Conservation (phyloP, 140 eudicot genomes). For the Bidens hawaiensis region DNA sequence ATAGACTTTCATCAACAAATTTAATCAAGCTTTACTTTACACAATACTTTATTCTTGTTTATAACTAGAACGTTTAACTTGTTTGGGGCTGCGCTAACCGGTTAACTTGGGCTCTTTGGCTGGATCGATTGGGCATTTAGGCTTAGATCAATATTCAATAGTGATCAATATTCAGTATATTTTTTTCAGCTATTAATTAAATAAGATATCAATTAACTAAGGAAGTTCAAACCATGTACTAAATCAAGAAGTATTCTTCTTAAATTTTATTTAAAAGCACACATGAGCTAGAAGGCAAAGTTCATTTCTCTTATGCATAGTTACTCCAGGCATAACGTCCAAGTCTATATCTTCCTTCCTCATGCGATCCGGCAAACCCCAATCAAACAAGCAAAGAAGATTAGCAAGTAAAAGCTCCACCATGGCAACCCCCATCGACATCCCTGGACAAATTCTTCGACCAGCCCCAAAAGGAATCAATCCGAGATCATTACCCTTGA, state of each 20-base stretch:
- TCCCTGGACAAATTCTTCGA: slow-evolving; percentile 33
- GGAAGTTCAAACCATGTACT: background rate
- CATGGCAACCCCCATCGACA: slow-evolving; percentile 9
- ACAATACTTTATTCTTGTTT: too few relatives aligned
- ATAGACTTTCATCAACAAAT: too few relatives aligned
- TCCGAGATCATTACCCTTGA: slow-evolving; percentile 18
- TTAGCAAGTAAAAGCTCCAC: slow-evolving; percentile 32
- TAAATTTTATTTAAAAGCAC: background rate
- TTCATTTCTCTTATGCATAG: slow-evolving; percentile 32
- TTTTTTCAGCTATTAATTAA: too few relatives aligned
- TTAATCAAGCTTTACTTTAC: too few relatives aligned
- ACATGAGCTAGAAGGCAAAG: slow-evolving; percentile 18
- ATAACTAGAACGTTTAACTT: too few relatives aligned
- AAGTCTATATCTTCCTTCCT: slow-evolving; percentile 26
- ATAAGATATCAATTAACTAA: too few relatives aligned
- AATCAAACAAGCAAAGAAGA: slow-evolving; percentile 29
- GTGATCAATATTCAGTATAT: too few relatives aligned
- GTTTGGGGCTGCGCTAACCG: too few relatives aligned
- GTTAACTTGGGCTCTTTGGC: too few relatives aligned
- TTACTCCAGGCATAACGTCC: slow-evolving; percentile 19
- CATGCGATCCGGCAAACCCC: slow-evolving; percentile 29
- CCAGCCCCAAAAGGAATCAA: slow-evolving; percentile 37
- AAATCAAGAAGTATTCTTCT: too few relatives aligned
- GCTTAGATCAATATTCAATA: too few relatives aligned
- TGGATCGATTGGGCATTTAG: too few relatives aligned